Percentiles rank a stretch among this genome's conserved stretches.
These are phyloP conservation scores for Lanmaoa rubissima DNA, from an alignment of 768 basidiomycete species.

Conservation along the genomic window DNA sequence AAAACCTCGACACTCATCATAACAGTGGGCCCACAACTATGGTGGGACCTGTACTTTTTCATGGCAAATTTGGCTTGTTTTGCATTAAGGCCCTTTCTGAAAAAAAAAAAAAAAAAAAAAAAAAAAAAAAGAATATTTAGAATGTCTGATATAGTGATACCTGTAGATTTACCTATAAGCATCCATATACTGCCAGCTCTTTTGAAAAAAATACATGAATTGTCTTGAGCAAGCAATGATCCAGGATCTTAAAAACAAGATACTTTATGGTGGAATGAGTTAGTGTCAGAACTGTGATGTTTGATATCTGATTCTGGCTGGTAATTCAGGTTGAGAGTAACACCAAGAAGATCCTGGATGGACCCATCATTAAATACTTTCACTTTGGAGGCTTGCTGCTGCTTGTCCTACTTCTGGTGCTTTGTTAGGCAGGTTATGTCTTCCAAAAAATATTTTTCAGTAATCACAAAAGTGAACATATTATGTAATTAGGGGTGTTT, in stretches of 20 bases:
- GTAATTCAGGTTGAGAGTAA: too few relatives aligned
- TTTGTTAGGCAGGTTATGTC: too few relatives aligned
- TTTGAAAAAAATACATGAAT: background rate
- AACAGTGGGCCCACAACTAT: background rate
- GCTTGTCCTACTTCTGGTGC: too few relatives aligned
- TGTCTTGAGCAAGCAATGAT: background rate
- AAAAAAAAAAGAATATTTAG: background rate
- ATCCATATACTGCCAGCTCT: background rate
- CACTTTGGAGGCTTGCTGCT: too few relatives aligned
- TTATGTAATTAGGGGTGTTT: too few relatives aligned
- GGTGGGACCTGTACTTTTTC: background rate
- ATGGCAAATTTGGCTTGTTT: background rate
- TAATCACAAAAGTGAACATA: too few relatives aligned
- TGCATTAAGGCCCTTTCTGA: background rate
- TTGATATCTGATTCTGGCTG: too few relatives aligned
- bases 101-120: background rate
- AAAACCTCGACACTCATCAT: background rate
- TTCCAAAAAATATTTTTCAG: too few relatives aligned
- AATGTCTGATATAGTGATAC: background rate
- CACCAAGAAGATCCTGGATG: too few relatives aligned
- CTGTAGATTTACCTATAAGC: background rate
- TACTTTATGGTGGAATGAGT: background rate
- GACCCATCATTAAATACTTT: too few relatives aligned
- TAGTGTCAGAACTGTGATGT: too few relatives aligned
- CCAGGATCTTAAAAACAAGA: background rate